Evolutionary conservation across 306 rosid genomes (phyloP).

Genomic region (Cyclanthera cordifolia): DNA sequence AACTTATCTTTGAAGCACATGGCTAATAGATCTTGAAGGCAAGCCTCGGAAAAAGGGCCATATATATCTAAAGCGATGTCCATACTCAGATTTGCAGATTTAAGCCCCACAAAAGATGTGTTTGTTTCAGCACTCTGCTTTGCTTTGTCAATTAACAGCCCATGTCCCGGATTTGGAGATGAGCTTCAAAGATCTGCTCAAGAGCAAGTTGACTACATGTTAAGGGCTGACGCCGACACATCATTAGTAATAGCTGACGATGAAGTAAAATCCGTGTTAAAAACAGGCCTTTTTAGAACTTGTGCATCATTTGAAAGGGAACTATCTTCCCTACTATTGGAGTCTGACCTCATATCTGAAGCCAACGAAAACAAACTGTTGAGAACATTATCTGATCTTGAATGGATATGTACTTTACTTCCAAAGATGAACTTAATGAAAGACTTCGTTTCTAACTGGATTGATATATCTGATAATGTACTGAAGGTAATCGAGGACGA

Average conservation of each 20-base stretch:
- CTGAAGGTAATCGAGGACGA: slow-evolving; percentile 44
- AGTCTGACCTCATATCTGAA: slow-evolving; percentile 25
- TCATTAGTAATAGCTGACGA: slow-evolving; percentile 44
- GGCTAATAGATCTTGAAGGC: neutral
- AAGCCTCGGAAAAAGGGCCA: neutral
- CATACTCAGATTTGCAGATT: slow-evolving; percentile 24
- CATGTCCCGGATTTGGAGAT: slow-evolving; percentile 64
- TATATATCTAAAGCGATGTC: neutral
- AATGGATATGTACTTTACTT: slow-evolving; percentile 77
- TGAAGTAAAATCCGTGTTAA: slow-evolving; percentile 53
- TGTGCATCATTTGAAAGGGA: slow-evolving; percentile 44
- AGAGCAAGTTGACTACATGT: slow-evolving; percentile 91
- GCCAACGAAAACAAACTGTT: slow-evolving; percentile 35
- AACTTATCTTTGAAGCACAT: neutral
- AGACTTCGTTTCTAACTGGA: slow-evolving; percentile 68
- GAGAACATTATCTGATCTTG: slow-evolving; percentile 61
- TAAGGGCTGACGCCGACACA: slow-evolving; percentile 51
- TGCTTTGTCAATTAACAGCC: slow-evolving; percentile 57
- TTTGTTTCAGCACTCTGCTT: slow-evolving; percentile 73
- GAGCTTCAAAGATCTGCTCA: slow-evolving; percentile 80
- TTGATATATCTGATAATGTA: slow-evolving; percentile 39
- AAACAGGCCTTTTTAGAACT: slow-evolving; percentile 44
- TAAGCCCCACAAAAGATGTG: slow-evolving; percentile 50
- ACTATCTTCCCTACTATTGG: slow-evolving; percentile 42
- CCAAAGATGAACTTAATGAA: slow-evolving; percentile 80